These are phyloP conservation scores for Picea engelmannii DNA, from an alignment of 83 land plant species.

Conservation along the genomic window DNA sequence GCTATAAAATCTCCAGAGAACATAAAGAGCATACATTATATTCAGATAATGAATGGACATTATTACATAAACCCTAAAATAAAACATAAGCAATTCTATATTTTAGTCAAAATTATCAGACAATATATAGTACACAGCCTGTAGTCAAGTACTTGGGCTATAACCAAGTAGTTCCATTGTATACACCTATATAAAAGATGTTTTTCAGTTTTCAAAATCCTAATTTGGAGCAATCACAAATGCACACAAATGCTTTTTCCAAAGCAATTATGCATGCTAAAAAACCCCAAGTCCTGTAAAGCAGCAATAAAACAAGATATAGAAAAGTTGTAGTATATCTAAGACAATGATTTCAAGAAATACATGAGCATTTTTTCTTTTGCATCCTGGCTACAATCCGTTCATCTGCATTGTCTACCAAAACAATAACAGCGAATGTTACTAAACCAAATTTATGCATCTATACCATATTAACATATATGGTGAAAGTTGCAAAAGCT, in stretches of 20 bases:
- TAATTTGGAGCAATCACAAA: background rate
- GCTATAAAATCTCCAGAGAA: background rate
- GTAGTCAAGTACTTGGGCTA: background rate
- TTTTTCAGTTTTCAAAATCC: background rate
- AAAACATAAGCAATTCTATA: background rate
- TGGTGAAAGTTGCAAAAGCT: too few species aligned
- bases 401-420: slow-evolving; percentile 5
- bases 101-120: background rate
- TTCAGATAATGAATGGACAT: background rate
- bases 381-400: background rate
- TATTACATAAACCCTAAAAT: background rate
- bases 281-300: background rate
- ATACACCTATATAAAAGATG: too few species aligned
- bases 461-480: too few species aligned
- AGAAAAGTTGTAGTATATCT: background rate
- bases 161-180: background rate
- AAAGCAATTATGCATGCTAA: background rate
- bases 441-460: too few species aligned
- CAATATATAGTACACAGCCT: background rate
- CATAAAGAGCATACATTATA: background rate
- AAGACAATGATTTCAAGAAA: background rate
- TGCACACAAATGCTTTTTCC: background rate
- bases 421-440: background rate
- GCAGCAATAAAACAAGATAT: background rate
- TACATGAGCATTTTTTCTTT: background rate